A percentile compares a stretch with the other conserved stretches of the same genome.
Conservation (phyloP, 2,329 filamentous ascomycete genomes). For the Cercospora nicotianae region DNA sequence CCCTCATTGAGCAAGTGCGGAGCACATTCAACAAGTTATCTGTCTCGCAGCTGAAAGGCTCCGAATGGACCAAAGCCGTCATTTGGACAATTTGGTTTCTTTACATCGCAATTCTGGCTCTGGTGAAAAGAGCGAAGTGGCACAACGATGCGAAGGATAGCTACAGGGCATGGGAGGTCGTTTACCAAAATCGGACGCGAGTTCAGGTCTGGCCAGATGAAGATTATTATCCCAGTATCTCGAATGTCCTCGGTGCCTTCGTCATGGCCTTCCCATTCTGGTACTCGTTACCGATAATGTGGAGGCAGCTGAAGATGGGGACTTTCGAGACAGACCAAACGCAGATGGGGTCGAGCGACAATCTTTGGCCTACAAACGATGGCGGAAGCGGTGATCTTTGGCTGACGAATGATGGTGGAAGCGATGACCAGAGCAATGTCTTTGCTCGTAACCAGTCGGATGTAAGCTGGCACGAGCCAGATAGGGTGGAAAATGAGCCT, state of each 20-base stretch:
- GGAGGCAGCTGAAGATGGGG: slow-evolving; percentile 7
- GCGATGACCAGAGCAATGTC: background rate
- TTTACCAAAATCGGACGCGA: background rate
- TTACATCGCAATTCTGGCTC: background rate
- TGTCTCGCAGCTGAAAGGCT: background rate
- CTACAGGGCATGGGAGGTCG: background rate
- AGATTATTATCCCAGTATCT: background rate
- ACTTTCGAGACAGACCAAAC: background rate
- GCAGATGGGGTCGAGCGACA: background rate
- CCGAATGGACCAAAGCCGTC: slow-evolving; percentile 10
- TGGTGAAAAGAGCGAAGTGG: background rate
- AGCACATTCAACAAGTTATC: slow-evolving; percentile 8
- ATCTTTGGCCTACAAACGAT: background rate
- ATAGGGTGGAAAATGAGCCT: background rate
- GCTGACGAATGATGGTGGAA: background rate
- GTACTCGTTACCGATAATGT: slow-evolving; percentile 8
- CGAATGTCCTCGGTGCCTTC: slow-evolving; percentile 2
- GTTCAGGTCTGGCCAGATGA: slow-evolving; percentile 9
- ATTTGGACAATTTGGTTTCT: slow-evolving; percentile 6
- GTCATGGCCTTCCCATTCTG: slow-evolving; percentile 1
- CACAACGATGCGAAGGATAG: background rate
- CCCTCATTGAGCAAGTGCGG: slow-evolving; percentile 5
- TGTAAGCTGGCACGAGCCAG: background rate
- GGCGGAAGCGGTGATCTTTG: background rate
- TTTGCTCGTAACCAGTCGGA: background rate